Evolutionary conservation across 441 rosid genomes (phyloP).

Genomic region (Erodium texanum): DNA sequence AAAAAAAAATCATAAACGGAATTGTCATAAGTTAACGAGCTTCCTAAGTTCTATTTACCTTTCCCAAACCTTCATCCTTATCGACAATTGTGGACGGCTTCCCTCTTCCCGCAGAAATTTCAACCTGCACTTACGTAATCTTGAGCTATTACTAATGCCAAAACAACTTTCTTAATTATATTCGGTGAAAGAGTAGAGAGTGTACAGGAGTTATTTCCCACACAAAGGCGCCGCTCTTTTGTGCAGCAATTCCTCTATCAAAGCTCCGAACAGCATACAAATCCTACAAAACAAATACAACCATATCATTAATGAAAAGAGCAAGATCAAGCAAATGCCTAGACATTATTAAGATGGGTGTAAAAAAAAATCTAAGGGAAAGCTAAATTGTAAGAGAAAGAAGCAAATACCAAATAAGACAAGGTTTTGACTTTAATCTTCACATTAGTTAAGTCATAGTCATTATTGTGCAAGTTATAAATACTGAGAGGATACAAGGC

Average conservation of each 20-base stretch:
- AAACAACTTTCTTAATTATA: constrained; percentile 9
- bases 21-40: neutral
- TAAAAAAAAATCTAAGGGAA: neutral
- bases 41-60: constrained; percentile 37
- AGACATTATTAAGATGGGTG: constrained; percentile 1
- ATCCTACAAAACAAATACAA: constrained; percentile 45
- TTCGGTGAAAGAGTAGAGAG: constrained; percentile 17
- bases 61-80: constrained; percentile 72
- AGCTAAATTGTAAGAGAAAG: neutral
- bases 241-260: constrained; percentile 69
- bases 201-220: constrained; percentile 83
- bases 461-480: neutral
- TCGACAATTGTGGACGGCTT: constrained; percentile 40
- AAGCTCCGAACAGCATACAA: constrained; percentile 72
- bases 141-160: constrained; percentile 13
- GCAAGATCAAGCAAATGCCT: constrained; percentile 11
- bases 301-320: neutral
- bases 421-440: neutral
- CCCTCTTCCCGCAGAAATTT: constrained; percentile 68
- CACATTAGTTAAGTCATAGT: neutral
- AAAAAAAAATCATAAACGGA: neutral
- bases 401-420: constrained; percentile 4
- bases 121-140: constrained; percentile 45
- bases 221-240: constrained; percentile 45
- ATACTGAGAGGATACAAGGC: neutral